Evolutionary conservation across 352 stramenopile genomes (phyloP).

Genomic region (Albugo laibachii): DNA sequence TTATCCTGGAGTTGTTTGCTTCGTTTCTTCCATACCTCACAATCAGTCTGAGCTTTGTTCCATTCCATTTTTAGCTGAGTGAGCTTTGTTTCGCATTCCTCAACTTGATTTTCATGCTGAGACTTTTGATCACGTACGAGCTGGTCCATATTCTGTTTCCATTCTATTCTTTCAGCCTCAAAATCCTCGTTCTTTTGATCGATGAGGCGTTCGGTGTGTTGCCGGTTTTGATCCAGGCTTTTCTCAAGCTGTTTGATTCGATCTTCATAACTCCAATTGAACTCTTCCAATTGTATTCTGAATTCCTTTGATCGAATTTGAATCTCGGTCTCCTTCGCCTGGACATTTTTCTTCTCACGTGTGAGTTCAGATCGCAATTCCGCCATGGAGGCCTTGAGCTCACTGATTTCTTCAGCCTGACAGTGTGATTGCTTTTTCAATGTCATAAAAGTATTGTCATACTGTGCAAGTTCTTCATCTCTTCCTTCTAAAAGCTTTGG

Average conservation of each 20-base stretch:
- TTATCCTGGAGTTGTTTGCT: conserved; percentile 37
- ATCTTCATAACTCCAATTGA: conserved; percentile 60
- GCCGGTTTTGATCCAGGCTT: conserved; percentile 28
- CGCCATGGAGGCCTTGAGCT: conserved; percentile 30
- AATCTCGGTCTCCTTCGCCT: conserved; percentile 19
- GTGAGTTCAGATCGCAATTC: conserved; percentile 34
- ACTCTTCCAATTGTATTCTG: conserved; percentile 40
- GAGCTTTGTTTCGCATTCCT: conserved; percentile 20
- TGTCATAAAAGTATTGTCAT: conserved; percentile 68
- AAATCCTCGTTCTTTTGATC: conserved; percentile 65
- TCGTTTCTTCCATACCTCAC: conserved; percentile 18
- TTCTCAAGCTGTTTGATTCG: conserved; percentile 37
- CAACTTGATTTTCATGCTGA: conserved; percentile 26
- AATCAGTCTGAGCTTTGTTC: conserved; percentile 22
- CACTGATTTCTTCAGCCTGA: conserved; percentile 40
- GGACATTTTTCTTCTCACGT: conserved; percentile 15
- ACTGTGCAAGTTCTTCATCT: conserved; percentile 75
- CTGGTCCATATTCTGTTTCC: conserved; percentile 9
- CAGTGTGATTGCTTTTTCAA: conserved; percentile 62
- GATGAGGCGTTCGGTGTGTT: conserved; percentile 27
- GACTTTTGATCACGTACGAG: conserved; percentile 35
- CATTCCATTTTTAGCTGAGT: conserved; percentile 43
- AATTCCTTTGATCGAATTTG: conserved; percentile 56
- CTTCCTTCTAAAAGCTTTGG: conserved; percentile 58
- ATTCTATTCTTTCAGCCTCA: conserved; percentile 45